phyloP scores from a whole-genome alignment of 192 early-diverging fungal species.

The Entomortierella beljakovae region DNA sequence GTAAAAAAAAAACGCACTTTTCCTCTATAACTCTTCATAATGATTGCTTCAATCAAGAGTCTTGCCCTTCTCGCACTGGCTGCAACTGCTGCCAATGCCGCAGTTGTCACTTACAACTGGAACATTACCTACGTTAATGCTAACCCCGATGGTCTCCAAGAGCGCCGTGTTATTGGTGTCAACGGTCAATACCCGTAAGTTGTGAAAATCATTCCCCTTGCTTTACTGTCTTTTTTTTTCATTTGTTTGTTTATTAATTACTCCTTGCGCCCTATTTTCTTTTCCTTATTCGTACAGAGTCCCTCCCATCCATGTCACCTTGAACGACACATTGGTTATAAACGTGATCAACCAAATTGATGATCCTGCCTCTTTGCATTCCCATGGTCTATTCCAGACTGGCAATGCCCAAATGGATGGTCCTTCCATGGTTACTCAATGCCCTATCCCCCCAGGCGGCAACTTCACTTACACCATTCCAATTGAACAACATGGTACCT shows the following conservation, averaged over 20 bases:
- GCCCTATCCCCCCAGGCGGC: constrained; percentile 74
- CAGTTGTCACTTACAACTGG: constrained; percentile 75
- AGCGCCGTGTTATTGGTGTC: constrained; percentile 74
- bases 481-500: constrained; percentile 80
- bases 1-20: background rate
- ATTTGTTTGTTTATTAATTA: background rate
- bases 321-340: constrained; percentile 67
- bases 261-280: background rate
- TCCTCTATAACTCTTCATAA: constrained; percentile 1
- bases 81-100: constrained; percentile 56
- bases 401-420: constrained; percentile 80
- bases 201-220: background rate
- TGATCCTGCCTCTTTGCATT: constrained; percentile 72
- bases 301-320: constrained; percentile 53
- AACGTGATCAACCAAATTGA: constrained; percentile 50
- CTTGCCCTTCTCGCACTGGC: constrained; percentile 52
- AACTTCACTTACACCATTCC: constrained; percentile 79
- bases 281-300: constrained; percentile 12
- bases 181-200: constrained; percentile 76
- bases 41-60: constrained; percentile 52
- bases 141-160: constrained; percentile 73
- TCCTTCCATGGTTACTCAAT: constrained; percentile 76
- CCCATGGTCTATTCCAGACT: constrained; percentile 86
- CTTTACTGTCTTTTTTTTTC: background rate
- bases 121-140: constrained; percentile 73